These are phyloP conservation scores for Dipteronia dyeriana DNA, from an alignment of 345 rosid genomes.

Conservation along the genomic window DNA sequence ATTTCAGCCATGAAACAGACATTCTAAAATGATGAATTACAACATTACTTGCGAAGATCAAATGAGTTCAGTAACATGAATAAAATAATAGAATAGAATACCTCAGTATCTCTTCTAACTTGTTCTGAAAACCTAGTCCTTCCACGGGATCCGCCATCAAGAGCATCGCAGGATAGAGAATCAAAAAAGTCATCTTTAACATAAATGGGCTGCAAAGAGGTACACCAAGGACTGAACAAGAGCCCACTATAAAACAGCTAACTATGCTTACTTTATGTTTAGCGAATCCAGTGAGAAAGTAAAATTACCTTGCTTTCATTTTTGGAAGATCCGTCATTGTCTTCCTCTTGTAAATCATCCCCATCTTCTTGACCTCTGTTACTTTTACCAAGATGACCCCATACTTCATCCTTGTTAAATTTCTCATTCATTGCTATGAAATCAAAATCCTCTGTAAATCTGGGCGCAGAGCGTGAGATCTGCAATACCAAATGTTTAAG, in stretches of 20 bases:
- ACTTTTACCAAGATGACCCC: conserved; percentile 59
- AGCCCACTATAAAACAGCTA: neutral
- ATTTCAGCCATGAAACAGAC: neutral
- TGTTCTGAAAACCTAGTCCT: conserved; percentile 54
- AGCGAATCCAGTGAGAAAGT: neutral
- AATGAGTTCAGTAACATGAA: neutral
- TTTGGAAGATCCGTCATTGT: conserved; percentile 32
- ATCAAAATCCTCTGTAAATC: conserved; percentile 56
- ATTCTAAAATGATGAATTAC: neutral
- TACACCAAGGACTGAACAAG: neutral
- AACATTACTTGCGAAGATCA: neutral
- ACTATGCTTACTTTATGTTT: neutral
- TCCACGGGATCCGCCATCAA: conserved; percentile 41
- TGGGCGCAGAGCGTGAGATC: conserved; percentile 41
- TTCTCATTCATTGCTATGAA: conserved; percentile 60
- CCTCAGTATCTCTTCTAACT: conserved; percentile 55
- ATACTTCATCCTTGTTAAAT: conserved; percentile 61
- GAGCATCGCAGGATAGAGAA: conserved; percentile 47
- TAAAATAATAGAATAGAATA: conserved; percentile 7
- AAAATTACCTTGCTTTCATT: conserved; percentile 30
- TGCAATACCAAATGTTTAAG: conserved; percentile 25
- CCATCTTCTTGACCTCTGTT: conserved; percentile 30
- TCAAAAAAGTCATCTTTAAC: conserved; percentile 63
- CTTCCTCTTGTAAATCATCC: conserved; percentile 38
- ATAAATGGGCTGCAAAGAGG: conserved; percentile 44